Evolutionary conservation across 805 yeast species (phyloP), one percentile per base, ranked within the genome.

Genomic region (Myxozyma melibiosi): DNA sequence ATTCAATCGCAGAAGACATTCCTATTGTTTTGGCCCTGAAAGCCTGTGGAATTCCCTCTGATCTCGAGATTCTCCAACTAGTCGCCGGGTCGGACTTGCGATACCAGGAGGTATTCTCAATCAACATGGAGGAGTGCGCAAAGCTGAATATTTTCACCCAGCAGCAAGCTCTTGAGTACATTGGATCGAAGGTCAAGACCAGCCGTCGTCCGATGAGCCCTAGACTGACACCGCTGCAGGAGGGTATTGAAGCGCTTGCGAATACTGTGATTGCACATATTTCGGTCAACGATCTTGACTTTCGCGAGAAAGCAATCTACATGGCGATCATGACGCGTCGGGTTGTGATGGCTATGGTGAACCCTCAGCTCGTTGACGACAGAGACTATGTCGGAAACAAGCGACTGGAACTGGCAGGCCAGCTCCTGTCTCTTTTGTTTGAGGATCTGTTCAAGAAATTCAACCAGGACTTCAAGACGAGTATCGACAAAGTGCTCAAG

Each of bases 331-430:
- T 94, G 99, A 88, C 99, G 0, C 83, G 99, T 70, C 82, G 98
- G 69, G 98, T 92, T 2, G 80, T 94, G 22, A 89, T 90, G 95
- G 89, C 99, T 3, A 89, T 94, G 85, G 85, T 88, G 63, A 88
- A 94, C 68, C 95, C 97, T 6, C 84, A 84, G 65, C 85, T 90
- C 85, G 96, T 94, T n/a, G 99, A 94, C 69, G 99, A 94, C 73
- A 84, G 98, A 74, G 99, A 94, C 76, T 94, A 94, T 69, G 98
- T 94, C 43, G 99, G 99, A 78, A 92, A 92, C 75, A 94, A 94
- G 73, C 87, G 99, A 74, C 78, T 94, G 64, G 99, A 94, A 75
- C 78, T 94, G 69, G 99, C 99, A 0, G 99, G 99, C 56, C 99
- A 94, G 74, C 79, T 94, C 70, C 88, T 94, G 89, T 90, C 98